Percentiles rank a stretch among this genome's conserved stretches.
Conservation (phyloP, 31 red algal genomes). For the Endocladia muricata region DNA sequence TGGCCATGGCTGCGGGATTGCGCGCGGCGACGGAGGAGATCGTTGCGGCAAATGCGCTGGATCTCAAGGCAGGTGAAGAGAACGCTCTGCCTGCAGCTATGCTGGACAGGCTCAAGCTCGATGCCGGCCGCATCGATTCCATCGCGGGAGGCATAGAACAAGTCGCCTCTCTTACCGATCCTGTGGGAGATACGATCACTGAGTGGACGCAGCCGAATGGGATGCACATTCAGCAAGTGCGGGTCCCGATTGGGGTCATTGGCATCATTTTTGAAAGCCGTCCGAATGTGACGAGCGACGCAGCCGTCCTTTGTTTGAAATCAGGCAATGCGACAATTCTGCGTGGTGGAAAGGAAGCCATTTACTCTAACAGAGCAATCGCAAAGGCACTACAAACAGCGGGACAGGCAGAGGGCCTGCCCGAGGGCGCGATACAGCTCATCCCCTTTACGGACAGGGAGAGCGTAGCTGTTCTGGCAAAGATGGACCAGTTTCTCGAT, state of each 20-base stretch:
- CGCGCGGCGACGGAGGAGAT: slow-evolving; percentile 24
- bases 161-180: slow-evolving; percentile 68
- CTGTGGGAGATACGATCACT: slow-evolving; percentile 72
- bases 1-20: slow-evolving; percentile 52
- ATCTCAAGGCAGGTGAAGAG: slow-evolving; percentile 35
- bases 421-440: slow-evolving; percentile 88
- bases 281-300: slow-evolving; percentile 91
- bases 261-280: slow-evolving; percentile 96
- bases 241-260: slow-evolving; percentile 96
- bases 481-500: slow-evolving; percentile 81
- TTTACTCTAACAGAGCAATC: slow-evolving; percentile 69
- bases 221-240: slow-evolving; percentile 82
- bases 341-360: slow-evolving; percentile 92
- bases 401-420: slow-evolving; percentile 27
- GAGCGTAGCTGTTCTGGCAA: slow-evolving; percentile 72
- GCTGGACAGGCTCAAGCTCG: slow-evolving; percentile 79
- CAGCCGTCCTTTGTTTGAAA: slow-evolving; percentile 83
- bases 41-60: slow-evolving; percentile 56
- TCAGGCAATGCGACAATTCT: slow-evolving; percentile 93
- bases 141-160: slow-evolving; percentile 52
- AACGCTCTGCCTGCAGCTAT: slow-evolving; percentile 42
- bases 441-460: slow-evolving; percentile 82
- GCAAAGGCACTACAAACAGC: slow-evolving; percentile 57
- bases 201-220: slow-evolving; percentile 76
- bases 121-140: slow-evolving; percentile 81